Evolutionary conservation across 768 basidiomycete genomes (phyloP).

Genomic region (Coprinopsis strossmayeri): DNA sequence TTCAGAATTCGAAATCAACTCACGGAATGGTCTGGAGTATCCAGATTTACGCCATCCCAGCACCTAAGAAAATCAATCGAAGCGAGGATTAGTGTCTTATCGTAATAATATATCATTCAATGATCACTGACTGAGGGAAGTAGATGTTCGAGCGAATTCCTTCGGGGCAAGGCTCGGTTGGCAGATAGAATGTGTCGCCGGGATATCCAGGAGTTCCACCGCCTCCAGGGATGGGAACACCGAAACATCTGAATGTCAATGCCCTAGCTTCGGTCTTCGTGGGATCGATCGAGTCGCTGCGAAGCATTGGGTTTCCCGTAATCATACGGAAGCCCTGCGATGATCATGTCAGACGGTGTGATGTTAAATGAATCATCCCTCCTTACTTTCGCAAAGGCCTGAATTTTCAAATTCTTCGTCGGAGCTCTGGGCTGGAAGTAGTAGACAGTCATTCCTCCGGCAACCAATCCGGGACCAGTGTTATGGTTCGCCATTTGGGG

Average conservation of each 20-base stretch:
- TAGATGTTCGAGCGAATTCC: conserved; percentile 11
- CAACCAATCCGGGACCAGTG: conserved; percentile 3
- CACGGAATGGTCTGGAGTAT: conserved; percentile 5
- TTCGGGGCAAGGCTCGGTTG: conserved; percentile 2
- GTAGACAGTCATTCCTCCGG: conserved; percentile 9
- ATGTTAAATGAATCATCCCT: neutral
- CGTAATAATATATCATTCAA: neutral
- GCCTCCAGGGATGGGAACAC: neutral
- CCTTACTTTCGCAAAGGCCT: conserved; percentile 5
- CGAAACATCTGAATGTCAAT: conserved; percentile 6
- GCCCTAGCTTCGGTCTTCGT: conserved; percentile 1
- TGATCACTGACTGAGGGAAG: conserved; percentile 8
- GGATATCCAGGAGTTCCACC: conserved; percentile 8
- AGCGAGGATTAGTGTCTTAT: too few relatives aligned
- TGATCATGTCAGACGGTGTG: neutral
- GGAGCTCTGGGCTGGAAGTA: conserved; percentile 9
- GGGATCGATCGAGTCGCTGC: conserved; percentile 5
- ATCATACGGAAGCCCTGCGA: conserved; percentile 9
- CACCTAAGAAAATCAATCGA: too few relatives aligned
- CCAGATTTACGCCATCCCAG: conserved; percentile 10
- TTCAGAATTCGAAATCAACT: neutral
- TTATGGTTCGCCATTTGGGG: conserved; percentile 9
- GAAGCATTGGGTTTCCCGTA: conserved; percentile 6
- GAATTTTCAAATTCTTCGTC: conserved; percentile 8
- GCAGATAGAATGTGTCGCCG: conserved; percentile 6